Evolutionary conservation across 352 stramenopile genomes (phyloP).

Genomic region (Pythium sukuiense): DNA sequence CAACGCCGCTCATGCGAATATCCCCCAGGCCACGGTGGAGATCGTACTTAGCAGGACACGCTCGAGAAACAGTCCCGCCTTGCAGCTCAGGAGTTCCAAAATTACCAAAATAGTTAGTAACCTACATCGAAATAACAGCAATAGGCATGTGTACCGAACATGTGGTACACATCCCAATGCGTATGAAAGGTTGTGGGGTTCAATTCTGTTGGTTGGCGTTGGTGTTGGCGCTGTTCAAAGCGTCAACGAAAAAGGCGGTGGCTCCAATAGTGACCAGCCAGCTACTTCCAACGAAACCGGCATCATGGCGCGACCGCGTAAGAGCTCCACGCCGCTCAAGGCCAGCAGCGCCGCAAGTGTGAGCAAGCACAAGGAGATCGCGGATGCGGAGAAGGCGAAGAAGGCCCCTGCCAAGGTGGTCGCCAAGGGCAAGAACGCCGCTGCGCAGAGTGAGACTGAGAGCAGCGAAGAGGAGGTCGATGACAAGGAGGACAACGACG

Average conservation of each 20-base stretch:
- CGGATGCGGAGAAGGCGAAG: slow-evolving; percentile 8
- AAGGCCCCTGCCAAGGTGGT: slow-evolving; percentile 10
- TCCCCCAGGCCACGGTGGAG: neutral
- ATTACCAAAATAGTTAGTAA: slow-evolving; percentile 1
- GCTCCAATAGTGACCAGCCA: slow-evolving; percentile 23
- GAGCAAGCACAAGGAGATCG: slow-evolving; percentile 23
- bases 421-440: slow-evolving; percentile 5
- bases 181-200: slow-evolving; percentile 31
- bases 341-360: slow-evolving; percentile 27
- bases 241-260: slow-evolving; percentile 9
- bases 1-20: slow-evolving; percentile 12
- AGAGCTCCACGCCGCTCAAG: slow-evolving; percentile 28
- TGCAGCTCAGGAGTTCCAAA: neutral
- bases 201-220: slow-evolving; percentile 30
- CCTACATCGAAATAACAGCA: neutral
- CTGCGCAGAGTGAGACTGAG: slow-evolving; percentile 47
- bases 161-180: slow-evolving; percentile 10
- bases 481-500: slow-evolving; percentile 51
- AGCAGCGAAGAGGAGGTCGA: slow-evolving; percentile 40
- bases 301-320: slow-evolving; percentile 25
- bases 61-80: slow-evolving; percentile 6
- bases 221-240: slow-evolving; percentile 7
- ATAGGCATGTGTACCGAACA: slow-evolving; percentile 11
- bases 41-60: slow-evolving; percentile 24
- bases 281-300: neutral